phyloP scores from a whole-genome alignment of 1,284 basidiomycete species.

The Trichosporon coremiiforme region DNA sequence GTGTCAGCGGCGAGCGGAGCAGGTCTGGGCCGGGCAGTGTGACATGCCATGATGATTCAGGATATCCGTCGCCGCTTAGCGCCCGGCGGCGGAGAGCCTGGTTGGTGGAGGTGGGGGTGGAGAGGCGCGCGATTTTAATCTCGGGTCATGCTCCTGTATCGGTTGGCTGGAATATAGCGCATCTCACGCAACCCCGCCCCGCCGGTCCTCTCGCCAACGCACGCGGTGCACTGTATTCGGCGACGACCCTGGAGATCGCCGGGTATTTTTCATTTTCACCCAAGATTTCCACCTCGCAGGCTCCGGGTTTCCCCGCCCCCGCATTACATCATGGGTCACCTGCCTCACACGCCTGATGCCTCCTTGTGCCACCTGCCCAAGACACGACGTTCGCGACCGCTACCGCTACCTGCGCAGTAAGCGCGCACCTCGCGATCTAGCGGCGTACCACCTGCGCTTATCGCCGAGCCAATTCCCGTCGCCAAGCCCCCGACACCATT shows the following conservation, averaged over 20 bases:
- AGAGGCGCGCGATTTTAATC: not conserved
- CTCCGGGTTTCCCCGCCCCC: not conserved
- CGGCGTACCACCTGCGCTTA: not conserved
- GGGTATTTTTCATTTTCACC: not conserved
- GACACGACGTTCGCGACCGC: too few species aligned
- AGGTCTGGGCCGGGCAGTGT: slow-evolving; percentile 6
- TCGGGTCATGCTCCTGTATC: not conserved
- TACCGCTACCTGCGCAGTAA: not conserved
- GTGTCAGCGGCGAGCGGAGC: not conserved
- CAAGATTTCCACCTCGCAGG: not conserved
- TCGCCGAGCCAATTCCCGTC: not conserved
- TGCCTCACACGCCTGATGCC: not conserved
- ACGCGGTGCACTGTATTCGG: not conserved
- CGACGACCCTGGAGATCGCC: not conserved
- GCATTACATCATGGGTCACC: slow-evolving; percentile 1
- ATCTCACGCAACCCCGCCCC: not conserved
- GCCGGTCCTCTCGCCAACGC: not conserved
- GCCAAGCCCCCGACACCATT: not conserved
- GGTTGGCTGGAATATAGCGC: not conserved
- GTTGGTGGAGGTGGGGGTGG: not conserved
- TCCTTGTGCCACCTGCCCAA: too few species aligned
- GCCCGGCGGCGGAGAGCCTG: not conserved
- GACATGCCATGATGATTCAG: not conserved
- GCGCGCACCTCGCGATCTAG: not conserved
- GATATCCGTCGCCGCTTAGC: not conserved